These are phyloP conservation scores for Volutella citrinella DNA, from an alignment of 2,329 filamentous ascomycete species.

Conservation along the genomic window DNA sequence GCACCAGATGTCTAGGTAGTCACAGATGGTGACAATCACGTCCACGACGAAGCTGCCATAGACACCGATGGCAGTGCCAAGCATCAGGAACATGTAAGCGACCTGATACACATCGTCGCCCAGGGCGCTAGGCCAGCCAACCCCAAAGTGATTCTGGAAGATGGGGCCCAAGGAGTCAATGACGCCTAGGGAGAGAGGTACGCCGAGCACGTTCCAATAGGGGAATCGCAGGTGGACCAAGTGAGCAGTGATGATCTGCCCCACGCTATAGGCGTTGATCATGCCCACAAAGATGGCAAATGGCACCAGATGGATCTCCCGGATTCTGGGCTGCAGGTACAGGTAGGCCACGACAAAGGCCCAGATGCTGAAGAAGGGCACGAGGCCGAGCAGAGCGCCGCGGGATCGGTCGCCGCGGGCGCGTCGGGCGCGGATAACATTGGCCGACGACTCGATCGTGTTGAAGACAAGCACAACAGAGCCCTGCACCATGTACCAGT, in stretches of 20 bases:
- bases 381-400: constrained; percentile 75
- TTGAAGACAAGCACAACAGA: constrained; percentile 79
- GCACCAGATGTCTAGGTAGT: constrained; percentile 98
- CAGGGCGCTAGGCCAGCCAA: constrained; percentile 74
- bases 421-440: constrained; percentile 80
- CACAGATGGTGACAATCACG: constrained; percentile 95
- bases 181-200: constrained; percentile 76
- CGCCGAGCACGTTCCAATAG: constrained; percentile 79
- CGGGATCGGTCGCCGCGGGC: constrained; percentile 69
- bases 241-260: constrained; percentile 93
- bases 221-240: constrained; percentile 85
- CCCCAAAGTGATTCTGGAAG: constrained; percentile 55
- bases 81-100: constrained; percentile 83
- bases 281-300: constrained; percentile 87
- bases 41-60: constrained; percentile 97
- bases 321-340: constrained; percentile 78
- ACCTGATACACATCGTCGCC: constrained; percentile 82
- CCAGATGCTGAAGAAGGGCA: constrained; percentile 81
- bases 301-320: constrained; percentile 79
- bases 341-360: constrained; percentile 73
- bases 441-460: constrained; percentile 73
- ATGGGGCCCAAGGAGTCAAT: constrained; percentile 75
- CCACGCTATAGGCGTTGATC: constrained; percentile 92
- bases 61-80: constrained; percentile 82
- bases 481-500: constrained; percentile 92